These are phyloP conservation scores for Setaria italica DNA, from an alignment of 202 grass and related monocot genomes.

Conservation along the genomic window DNA sequence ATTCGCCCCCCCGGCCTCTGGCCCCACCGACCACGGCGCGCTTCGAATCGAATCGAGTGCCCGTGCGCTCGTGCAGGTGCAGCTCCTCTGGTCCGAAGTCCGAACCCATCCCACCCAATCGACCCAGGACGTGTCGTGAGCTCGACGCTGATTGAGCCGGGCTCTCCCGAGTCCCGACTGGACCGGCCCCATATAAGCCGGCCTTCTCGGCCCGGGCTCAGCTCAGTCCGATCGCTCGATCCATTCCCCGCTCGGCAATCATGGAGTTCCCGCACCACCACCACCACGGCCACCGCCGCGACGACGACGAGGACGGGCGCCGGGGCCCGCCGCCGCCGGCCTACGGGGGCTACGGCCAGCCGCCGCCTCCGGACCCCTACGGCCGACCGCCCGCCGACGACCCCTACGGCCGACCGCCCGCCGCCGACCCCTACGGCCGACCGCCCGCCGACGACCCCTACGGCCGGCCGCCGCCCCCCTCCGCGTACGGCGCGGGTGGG, in stretches of 20 bases:
- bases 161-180: neutral
- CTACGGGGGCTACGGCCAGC: slow-evolving; percentile 41
- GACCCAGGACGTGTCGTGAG: neutral
- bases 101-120: neutral
- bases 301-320: slow-evolving; percentile 41
- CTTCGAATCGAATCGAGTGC: slow-evolving; percentile 2
- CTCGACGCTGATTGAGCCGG: neutral
- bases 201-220: neutral
- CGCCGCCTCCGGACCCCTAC: slow-evolving; percentile 19
- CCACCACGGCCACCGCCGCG: slow-evolving; percentile 43
- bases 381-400: neutral
- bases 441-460: neutral
- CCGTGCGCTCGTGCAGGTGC: neutral
- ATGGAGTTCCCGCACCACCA: slow-evolving; percentile 60
- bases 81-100: neutral
- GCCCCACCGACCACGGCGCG: neutral
- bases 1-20: neutral
- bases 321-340: slow-evolving; percentile 16
- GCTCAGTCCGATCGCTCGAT: neutral
- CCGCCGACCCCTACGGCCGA: neutral
- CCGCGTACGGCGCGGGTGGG: slow-evolving; percentile 4
- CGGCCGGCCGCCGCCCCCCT: neutral
- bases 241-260: neutral
- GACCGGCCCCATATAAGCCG: neutral
- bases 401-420: slow-evolving; percentile 9